Conservation (phyloP, 78 protist genomes). For the Guillardia theta region DNA sequence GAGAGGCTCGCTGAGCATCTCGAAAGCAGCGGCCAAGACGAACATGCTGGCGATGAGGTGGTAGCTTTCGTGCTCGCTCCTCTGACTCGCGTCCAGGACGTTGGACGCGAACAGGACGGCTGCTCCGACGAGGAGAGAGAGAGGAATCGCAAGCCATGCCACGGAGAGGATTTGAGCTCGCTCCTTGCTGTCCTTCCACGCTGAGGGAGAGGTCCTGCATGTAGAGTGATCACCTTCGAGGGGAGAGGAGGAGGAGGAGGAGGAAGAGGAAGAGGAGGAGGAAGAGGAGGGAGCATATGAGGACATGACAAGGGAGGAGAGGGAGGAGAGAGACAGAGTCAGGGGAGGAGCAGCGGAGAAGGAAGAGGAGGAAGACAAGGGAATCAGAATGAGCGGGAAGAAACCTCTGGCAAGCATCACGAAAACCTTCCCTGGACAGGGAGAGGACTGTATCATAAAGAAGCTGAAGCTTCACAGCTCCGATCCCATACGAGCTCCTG, state of each 20-base stretch:
- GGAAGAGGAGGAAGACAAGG: too few species aligned
- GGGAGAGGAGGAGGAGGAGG: too few species aligned
- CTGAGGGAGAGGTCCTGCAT: background rate
- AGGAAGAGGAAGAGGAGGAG: too few species aligned
- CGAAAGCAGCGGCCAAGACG: background rate
- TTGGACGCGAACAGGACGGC: background rate
- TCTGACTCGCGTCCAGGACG: background rate
- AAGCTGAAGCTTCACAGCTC: background rate
- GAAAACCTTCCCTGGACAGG: background rate
- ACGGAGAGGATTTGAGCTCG: background rate
- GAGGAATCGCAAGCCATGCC: background rate
- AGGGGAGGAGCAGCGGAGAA: too few species aligned
- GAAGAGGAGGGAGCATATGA: too few species aligned
- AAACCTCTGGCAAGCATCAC: slow-evolving; percentile 15
- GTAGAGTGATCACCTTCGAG: too few species aligned
- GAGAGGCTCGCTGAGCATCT: background rate
- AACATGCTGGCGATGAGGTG: background rate
- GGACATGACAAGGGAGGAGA: background rate
- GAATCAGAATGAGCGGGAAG: background rate
- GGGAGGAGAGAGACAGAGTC: background rate
- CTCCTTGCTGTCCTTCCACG: background rate
- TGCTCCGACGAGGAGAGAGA: background rate
- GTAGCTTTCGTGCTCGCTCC: background rate
- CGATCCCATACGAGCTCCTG: background rate
- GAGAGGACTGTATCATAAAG: background rate